Evolutionary conservation across 2,329 filamentous ascomycete genomes (phyloP).

Genomic region (Pezicula neosporulosa): DNA sequence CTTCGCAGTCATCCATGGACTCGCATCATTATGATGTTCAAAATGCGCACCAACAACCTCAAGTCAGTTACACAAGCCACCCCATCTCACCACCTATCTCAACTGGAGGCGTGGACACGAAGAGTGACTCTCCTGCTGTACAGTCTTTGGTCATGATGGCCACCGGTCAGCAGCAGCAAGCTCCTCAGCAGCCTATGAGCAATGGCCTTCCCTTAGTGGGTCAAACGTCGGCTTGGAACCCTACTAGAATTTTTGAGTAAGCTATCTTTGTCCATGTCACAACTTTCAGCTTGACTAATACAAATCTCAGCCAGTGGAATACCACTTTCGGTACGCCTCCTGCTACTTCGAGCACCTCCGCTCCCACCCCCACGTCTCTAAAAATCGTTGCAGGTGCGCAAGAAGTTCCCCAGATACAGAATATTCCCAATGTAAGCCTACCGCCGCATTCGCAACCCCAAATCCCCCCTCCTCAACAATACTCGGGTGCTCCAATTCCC

Average conservation of each 20-base stretch:
- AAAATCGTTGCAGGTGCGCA: slow-evolving; percentile 32
- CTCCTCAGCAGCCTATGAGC: slow-evolving; percentile 46
- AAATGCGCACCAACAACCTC: slow-evolving; percentile 45
- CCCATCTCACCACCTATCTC: slow-evolving; percentile 81
- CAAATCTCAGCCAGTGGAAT: slow-evolving; percentile 76
- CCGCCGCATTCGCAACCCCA: slow-evolving; percentile 43
- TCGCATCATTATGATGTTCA: slow-evolving; percentile 48
- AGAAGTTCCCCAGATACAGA: slow-evolving; percentile 50
- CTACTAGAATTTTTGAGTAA: slow-evolving; percentile 85
- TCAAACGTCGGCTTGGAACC: slow-evolving; percentile 72
- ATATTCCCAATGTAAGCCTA: slow-evolving; percentile 44
- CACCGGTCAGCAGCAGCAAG: slow-evolving; percentile 37
- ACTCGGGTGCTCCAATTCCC: slow-evolving; percentile 48
- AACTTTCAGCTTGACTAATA: slow-evolving; percentile 21
- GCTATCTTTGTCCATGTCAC: slow-evolving; percentile 31
- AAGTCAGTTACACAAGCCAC: slow-evolving; percentile 67
- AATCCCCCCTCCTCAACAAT: slow-evolving; percentile 41
- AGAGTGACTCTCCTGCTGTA: slow-evolving; percentile 72
- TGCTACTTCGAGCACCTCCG: slow-evolving; percentile 25
- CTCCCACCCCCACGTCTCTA: slow-evolving; percentile 31
- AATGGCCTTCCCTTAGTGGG: slow-evolving; percentile 56
- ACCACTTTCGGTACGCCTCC: slow-evolving; percentile 73
- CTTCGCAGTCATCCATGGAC: slow-evolving; percentile 24
- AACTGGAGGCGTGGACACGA: slow-evolving; percentile 66
- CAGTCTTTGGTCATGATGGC: slow-evolving; percentile 71